Percentiles rank a stretch among this genome's conserved stretches.
These are phyloP conservation scores for Metroxylon sagu DNA, from an alignment of 176 grass and related monocot genomes.

Conservation along the genomic window DNA sequence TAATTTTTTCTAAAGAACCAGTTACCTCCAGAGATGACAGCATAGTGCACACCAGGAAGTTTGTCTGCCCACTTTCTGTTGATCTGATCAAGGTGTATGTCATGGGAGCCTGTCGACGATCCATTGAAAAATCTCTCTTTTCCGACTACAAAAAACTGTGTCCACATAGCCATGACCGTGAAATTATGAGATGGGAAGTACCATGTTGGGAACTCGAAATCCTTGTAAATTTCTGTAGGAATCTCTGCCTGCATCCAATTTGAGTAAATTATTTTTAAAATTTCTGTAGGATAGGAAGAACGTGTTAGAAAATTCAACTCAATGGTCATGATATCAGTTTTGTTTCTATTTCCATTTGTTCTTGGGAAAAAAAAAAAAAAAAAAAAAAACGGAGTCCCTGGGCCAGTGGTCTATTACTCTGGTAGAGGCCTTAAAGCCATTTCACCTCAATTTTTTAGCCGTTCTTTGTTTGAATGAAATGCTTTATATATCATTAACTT, in stretches of 20 bases:
- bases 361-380: too few relatives aligned
- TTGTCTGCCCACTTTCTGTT: constrained; percentile 30
- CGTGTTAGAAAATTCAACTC: too few relatives aligned
- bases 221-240: constrained; percentile 25
- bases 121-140: constrained; percentile 16
- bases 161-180: constrained; percentile 60
- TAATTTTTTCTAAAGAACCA: constrained; percentile 57
- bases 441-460: too few relatives aligned
- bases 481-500: too few relatives aligned
- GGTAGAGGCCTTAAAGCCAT: too few relatives aligned
- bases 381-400: too few relatives aligned
- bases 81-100: constrained; percentile 64
- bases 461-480: too few relatives aligned
- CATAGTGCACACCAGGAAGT: constrained; percentile 37
- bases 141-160: constrained; percentile 44
- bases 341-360: too few relatives aligned
- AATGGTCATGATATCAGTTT: too few relatives aligned
- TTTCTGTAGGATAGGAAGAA: too few relatives aligned
- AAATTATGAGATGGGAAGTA: constrained; percentile 52
- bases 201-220: constrained; percentile 35
- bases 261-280: not conserved
- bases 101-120: constrained; percentile 24
- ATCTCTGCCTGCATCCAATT: constrained; percentile 28
- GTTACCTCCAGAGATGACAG: constrained; percentile 54
- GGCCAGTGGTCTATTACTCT: too few relatives aligned